Evolutionary conservation across 768 basidiomycete genomes (phyloP).

Genomic region (Xanthoconium purpureum): DNA sequence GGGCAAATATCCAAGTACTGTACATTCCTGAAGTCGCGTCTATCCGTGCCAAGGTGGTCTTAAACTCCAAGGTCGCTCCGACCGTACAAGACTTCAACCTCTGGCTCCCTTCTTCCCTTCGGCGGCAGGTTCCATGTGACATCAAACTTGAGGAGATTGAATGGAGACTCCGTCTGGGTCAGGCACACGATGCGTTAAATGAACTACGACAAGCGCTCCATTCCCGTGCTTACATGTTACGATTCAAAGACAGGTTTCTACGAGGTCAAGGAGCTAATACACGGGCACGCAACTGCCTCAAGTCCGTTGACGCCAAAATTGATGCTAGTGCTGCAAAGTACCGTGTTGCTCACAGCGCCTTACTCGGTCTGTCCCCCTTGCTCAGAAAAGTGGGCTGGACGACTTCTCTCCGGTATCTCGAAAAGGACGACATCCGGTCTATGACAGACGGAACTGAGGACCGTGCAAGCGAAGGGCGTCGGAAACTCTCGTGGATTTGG

Average conservation of each 20-base stretch:
- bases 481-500: slow-evolving; percentile 1
- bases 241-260: neutral
- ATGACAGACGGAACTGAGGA: neutral
- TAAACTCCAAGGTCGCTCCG: neutral
- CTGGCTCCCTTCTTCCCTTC: neutral
- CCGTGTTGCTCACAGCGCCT: neutral
- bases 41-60: neutral
- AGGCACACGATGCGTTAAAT: neutral
- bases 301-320: neutral
- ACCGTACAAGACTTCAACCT: neutral
- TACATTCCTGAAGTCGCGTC: neutral
- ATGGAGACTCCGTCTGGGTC: neutral
- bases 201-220: neutral
- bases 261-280: neutral
- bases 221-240: neutral
- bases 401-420: neutral
- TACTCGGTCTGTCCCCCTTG: neutral
- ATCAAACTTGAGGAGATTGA: neutral
- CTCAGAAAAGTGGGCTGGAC: neutral
- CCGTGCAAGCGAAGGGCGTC: neutral
- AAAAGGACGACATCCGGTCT: neutral
- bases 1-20: neutral
- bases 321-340: neutral
- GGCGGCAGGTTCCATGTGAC: neutral
- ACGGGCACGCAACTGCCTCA: neutral